Base-by-base conservation (phyloP, 306 rosid genomes). In the Rosa rugosa region DNA sequence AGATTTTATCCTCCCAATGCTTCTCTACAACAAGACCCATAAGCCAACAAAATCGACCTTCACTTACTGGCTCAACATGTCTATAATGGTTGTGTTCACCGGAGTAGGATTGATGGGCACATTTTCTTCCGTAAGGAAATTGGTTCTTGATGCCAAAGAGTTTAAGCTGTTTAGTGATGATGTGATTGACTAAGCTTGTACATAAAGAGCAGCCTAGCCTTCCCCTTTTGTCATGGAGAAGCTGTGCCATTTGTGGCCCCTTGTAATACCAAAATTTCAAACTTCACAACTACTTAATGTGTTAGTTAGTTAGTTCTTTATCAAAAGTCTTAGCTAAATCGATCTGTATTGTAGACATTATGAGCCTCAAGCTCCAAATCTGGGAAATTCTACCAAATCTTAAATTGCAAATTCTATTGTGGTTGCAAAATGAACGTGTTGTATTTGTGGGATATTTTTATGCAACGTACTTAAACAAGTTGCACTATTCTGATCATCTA, bases 1-100 rank as follows among this genome's bases (percentile, higher is more conserved):
- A 45, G 99, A 95, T 89, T 95, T 95, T 83, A 53, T 95, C 75
- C 91, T 95, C 60, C 99, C 99, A 31, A 91, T 95, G 97, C 89
- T 95, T 75, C 94, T 95, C 5, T 95, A 92, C 85, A 92, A 95
- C 88, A 92, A 84, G 82, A 87, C 97, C 44, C 46, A 85, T 89
- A 92, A 91, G 87, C 99, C 99, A 79, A 69, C 88, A 56, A 84
- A 73, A 72, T 80, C 92, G 10, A 88, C 93, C 77, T 18, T 85
- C 54, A 88, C 80, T 57, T 95, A 91, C 71, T 92, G 88, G 91
- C 36, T 92, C 87, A 95, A 95, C 89, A 13, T 88, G 10, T 87
- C 89, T 9, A 92, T 95, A 73, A 93, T 91, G n/a, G 53, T 91
- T 25, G 91, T 81, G 38, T 95, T 92, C 89, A 87, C 93, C 0